Evolutionary conservation across 768 basidiomycete genomes (phyloP), one percentile per base, ranked within the genome.

Genomic region (Amanita subjunquillea): DNA sequence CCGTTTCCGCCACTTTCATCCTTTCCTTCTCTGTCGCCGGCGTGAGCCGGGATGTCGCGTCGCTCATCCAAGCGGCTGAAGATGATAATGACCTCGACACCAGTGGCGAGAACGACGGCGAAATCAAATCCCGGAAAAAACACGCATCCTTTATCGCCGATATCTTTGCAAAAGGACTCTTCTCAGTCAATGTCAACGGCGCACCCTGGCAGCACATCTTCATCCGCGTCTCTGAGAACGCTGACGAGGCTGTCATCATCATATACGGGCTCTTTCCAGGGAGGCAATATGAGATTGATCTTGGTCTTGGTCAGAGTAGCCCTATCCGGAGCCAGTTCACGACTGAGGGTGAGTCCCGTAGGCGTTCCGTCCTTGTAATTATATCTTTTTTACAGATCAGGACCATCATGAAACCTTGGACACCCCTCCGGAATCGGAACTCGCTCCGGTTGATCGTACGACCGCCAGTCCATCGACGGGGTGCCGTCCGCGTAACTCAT

Each of bases 261-360:
- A 79, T 97, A 25, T 93, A 91, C 54, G 91, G 90, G 1, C 73
- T 97, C 43, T 78, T 87, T 72, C 92, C 91, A 3, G 88, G 88
- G 2, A 77, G 88, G 52, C 87, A 90, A 63, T 96, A 96, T 60
- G 91, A 96, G 60, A 83, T 96, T 48, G 88, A 92, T 60, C 71
- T 96, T 9, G 83, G 77, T 2, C 75, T 94, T 25, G 83, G 80
- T 23, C 72, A 78, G 57, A 65, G 61, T 42, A 69, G 63, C 48
- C 68, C 59, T 34, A 69, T 86, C 22, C 71, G 78, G 37, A 76
- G 74, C 50, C 82, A 85, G 59, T 80, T 92, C 55, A 80, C 79
- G 0, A 87, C 87, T 0, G 83, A 83, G 63, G 76, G 76, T 78
- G 59, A 51, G 72, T 65, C 47, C 55, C 38, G 42, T 47, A 12